phyloP scores from a whole-genome alignment of 2,329 filamentous ascomycete genomes.

The Colletotrichum sp. region DNA sequence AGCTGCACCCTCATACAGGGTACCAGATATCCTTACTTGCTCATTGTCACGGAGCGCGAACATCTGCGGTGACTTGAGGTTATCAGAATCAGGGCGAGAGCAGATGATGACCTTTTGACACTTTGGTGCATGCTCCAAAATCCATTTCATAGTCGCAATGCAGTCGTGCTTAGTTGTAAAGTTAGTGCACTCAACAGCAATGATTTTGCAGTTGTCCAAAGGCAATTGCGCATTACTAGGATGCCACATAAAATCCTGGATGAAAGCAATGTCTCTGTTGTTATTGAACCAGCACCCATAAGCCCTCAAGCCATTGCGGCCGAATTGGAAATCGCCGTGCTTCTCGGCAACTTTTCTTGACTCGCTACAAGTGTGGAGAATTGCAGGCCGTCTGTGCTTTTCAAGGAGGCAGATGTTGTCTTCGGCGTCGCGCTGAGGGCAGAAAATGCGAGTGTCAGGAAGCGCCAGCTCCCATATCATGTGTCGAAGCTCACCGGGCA shows the following conservation, averaged over 20 bases:
- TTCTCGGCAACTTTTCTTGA: neutral
- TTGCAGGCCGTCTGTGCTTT: neutral
- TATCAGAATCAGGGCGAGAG: too few relatives aligned
- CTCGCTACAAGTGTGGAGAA: neutral
- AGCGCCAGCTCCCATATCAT: neutral
- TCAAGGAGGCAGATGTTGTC: too few relatives aligned
- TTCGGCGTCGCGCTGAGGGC: too few relatives aligned
- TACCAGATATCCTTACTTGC: neutral
- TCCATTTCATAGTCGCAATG: neutral
- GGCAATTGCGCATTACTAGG: too few relatives aligned
- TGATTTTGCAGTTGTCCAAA: neutral
- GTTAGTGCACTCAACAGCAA: neutral
- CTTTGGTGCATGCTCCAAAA: neutral
- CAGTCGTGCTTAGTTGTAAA: neutral
- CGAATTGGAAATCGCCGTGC: neutral
- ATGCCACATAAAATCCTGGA: neutral
- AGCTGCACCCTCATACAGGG: too few relatives aligned
- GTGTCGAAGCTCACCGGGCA: neutral
- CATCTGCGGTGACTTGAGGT: neutral
- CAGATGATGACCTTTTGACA: neutral
- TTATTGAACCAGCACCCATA: neutral
- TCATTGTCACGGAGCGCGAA: neutral
- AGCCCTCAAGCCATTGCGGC: neutral
- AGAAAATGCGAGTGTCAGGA: neutral
- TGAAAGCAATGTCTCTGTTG: neutral